Evolutionary conservation across 768 basidiomycete genomes (phyloP).

Genomic region (Rhizopogon roseolus): DNA sequence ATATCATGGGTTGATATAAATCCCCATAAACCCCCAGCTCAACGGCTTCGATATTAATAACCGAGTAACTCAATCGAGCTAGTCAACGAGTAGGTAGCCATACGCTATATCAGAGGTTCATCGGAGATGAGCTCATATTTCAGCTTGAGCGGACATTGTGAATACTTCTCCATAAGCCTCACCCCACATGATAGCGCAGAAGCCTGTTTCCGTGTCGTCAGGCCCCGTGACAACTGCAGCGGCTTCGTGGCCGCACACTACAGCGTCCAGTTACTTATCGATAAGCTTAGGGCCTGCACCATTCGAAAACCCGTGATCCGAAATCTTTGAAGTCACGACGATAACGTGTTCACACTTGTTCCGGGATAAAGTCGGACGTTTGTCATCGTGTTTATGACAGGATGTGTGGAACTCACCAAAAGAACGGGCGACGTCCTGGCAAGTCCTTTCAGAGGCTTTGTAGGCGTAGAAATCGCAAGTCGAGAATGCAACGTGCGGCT

Average conservation of each 20-base stretch:
- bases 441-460: slow-evolving; percentile 15
- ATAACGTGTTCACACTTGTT: slow-evolving; percentile 17
- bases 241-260: slow-evolving; percentile 7
- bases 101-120: not conserved
- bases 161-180: slow-evolving; percentile 12
- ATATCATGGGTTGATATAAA: not conserved
- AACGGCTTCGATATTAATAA: slow-evolving; percentile 1
- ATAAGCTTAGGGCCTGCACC: slow-evolving; percentile 2
- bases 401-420: slow-evolving; percentile 24
- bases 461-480: slow-evolving; percentile 29
- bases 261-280: slow-evolving; percentile 4
- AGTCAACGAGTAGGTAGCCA: not conserved
- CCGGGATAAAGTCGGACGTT: slow-evolving; percentile 17
- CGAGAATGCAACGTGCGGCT: slow-evolving; percentile 24
- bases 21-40: not conserved
- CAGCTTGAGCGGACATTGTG: slow-evolving; percentile 1
- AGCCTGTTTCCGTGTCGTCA: slow-evolving; percentile 9
- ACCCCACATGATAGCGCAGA: slow-evolving; percentile 13
- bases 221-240: not conserved
- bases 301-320: slow-evolving; percentile 18
- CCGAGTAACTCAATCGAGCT: not conserved
- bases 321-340: slow-evolving; percentile 32
- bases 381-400: slow-evolving; percentile 33
- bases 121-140: not conserved
- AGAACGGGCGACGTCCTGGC: slow-evolving; percentile 19